Evolutionary conservation across 768 basidiomycete species (phyloP).

Genomic region (Butyriboletus loyo): DNA sequence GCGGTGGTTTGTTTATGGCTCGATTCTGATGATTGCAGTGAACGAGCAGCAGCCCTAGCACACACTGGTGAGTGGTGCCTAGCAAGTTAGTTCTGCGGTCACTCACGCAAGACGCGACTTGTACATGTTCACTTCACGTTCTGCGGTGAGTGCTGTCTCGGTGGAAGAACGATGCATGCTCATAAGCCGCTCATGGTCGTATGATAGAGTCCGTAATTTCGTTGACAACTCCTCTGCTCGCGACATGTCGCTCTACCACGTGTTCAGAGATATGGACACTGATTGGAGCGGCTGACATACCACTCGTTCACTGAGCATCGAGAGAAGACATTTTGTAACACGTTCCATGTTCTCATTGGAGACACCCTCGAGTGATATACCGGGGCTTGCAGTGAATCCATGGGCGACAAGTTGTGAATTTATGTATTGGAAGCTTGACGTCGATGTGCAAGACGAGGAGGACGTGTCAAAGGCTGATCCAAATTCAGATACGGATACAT

Average conservation of each 20-base stretch:
- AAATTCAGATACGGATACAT: slow-evolving; percentile 41
- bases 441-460: slow-evolving; percentile 46
- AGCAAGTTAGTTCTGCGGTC: neutral
- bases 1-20: slow-evolving; percentile 67
- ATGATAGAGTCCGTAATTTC: slow-evolving; percentile 71
- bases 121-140: slow-evolving; percentile 71
- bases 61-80: slow-evolving; percentile 4
- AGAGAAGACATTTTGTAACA: slow-evolving; percentile 71
- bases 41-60: slow-evolving; percentile 48
- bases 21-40: slow-evolving; percentile 56
- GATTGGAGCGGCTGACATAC: slow-evolving; percentile 42
- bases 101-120: slow-evolving; percentile 73
- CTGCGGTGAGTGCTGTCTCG: slow-evolving; percentile 67
- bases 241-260: slow-evolving; percentile 64
- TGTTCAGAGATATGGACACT: slow-evolving; percentile 12
- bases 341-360: slow-evolving; percentile 52
- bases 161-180: slow-evolving; percentile 58
- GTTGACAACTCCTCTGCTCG: slow-evolving; percentile 74
- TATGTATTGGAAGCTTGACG: slow-evolving; percentile 70
- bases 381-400: slow-evolving; percentile 64
- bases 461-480: slow-evolving; percentile 44
- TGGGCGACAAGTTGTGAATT: slow-evolving; percentile 82
- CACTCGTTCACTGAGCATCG: slow-evolving; percentile 72
- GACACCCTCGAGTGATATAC: slow-evolving; percentile 66
- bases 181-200: slow-evolving; percentile 74